Evolutionary conservation across 2,329 filamentous ascomycete genomes (phyloP).

Genomic region (Diplodia intermedia): DNA sequence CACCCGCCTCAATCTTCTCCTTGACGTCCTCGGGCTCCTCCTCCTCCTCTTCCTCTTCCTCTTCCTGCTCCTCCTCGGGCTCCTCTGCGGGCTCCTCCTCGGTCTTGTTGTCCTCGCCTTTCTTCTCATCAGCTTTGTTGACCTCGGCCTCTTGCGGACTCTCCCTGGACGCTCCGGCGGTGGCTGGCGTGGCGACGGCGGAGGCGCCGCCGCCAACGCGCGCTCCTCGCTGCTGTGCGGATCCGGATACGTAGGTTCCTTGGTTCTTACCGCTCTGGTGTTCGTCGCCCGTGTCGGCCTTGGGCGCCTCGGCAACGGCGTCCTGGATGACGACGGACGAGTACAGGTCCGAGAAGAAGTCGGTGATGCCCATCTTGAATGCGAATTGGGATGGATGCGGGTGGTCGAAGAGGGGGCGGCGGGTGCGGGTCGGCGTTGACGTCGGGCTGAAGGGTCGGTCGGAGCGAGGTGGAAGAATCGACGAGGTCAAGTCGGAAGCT

Average conservation of each 20-base stretch:
- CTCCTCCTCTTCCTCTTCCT: conserved; percentile 73
- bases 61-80: conserved; percentile 75
- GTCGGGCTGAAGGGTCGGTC: conserved; percentile 26
- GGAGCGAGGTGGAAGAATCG: conserved; percentile 32
- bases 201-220: conserved; percentile 49
- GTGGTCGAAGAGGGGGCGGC: neutral
- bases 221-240: conserved; percentile 42
- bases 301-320: conserved; percentile 55
- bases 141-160: conserved; percentile 45
- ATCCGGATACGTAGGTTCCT: conserved; percentile 39
- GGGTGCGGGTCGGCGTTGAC: conserved; percentile 22
- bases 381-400: conserved; percentile 18
- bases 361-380: conserved; percentile 65
- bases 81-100: conserved; percentile 65
- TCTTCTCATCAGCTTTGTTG: conserved; percentile 40
- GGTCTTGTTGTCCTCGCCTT: conserved; percentile 50
- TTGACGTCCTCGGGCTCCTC: conserved; percentile 85
- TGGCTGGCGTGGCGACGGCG: conserved; percentile 45
- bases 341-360: conserved; percentile 69
- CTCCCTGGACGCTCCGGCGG: conserved; percentile 53
- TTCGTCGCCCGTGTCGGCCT: conserved; percentile 39
- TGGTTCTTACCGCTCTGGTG: conserved; percentile 50
- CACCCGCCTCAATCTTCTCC: conserved; percentile 90
- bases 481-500: conserved; percentile 27
- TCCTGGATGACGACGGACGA: conserved; percentile 64